Evolutionary conservation across 2,329 filamentous ascomycete genomes (phyloP), one percentile per base, ranked within the genome.

Genomic region (Aspergillus caelatus): DNA sequence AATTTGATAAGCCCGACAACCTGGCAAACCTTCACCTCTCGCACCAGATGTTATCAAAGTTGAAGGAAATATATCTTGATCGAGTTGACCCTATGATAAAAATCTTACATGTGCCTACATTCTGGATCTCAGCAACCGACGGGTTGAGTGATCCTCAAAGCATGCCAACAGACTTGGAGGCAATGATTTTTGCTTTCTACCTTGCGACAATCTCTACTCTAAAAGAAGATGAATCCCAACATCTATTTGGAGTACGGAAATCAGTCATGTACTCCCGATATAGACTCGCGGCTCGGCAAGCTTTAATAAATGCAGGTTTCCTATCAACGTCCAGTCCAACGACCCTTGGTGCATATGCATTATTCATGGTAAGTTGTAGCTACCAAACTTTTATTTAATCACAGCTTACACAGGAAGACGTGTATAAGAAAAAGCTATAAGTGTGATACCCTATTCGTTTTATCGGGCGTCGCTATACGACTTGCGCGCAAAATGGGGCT

Each of bases 71-170:
- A 11, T 70, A 70, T 39, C 58, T 70, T n/a, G 41, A 64, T 28
- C 65, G 69, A 19, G 61, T 68, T 30, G 68, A 71, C 54, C 65
- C 67, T 3, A 56, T 70, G 14, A 64, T 69, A 14, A 69, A 70
- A 53, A 57, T 69, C n/a, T 55, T 70, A 4, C 69, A 71, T 58
- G 60, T 68, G 1, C 67, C 68, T n/a, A 66, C 48, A 3, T 52
- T 52, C 26, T 52, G 48, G 48, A 30, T 9, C 26, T 16, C 16
- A 28, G 11, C 28, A 30, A 52, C 26, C 7, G 3, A 52, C 26
- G 16, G 26, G 16, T 16, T 52, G 26, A 23, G 26, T 11, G 26
- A n/a, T 30, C 48, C 16, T 32, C 48, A 30, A 30, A n/a, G 16
- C 48, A 16, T 52, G 48, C 7, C 48, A 3, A 52, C 28, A 11